phyloP scores from a whole-genome alignment of 2,329 filamentous ascomycete genomes.

The Penicillium expansum region DNA sequence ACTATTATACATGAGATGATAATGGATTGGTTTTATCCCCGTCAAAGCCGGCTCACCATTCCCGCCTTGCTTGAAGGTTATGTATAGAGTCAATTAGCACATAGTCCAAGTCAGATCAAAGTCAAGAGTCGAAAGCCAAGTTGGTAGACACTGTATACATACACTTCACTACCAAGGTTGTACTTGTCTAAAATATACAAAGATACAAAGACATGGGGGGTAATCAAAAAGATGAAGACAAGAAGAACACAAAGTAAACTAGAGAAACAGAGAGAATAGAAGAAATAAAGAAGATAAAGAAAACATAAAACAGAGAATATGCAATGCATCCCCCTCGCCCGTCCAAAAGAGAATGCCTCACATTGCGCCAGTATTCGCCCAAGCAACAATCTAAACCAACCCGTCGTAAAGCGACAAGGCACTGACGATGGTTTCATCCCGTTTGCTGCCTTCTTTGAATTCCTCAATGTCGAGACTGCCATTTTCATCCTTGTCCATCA shows the following conservation, averaged over 20 bases:
- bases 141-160: not conserved
- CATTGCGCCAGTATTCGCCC: constrained; percentile 24
- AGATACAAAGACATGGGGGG: not conserved
- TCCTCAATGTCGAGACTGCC: constrained; percentile 94
- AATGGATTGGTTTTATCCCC: not conserved
- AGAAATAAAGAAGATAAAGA: not conserved
- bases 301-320: not conserved
- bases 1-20: constrained; percentile 7
- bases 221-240: constrained; percentile 1
- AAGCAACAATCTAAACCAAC: constrained; percentile 61
- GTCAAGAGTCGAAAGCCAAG: not conserved
- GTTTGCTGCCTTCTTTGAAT: constrained; percentile 98
- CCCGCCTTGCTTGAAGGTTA: too few relatives aligned
- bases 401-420: constrained; percentile 95
- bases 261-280: not conserved
- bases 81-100: too few relatives aligned
- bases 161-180: constrained; percentile 2
- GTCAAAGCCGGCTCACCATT: not conserved
- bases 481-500: constrained; percentile 99
- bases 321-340: constrained; percentile 7
- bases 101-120: not conserved
- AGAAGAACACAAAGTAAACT: not conserved
- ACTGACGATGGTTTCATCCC: constrained; percentile 97
- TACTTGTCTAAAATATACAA: constrained; percentile 10
- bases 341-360: constrained; percentile 8